Evolutionary conservation across 2,329 filamentous ascomycete species (phyloP), one percentile per base, ranked within the genome.

Genomic region (Botrytis cinerea): DNA sequence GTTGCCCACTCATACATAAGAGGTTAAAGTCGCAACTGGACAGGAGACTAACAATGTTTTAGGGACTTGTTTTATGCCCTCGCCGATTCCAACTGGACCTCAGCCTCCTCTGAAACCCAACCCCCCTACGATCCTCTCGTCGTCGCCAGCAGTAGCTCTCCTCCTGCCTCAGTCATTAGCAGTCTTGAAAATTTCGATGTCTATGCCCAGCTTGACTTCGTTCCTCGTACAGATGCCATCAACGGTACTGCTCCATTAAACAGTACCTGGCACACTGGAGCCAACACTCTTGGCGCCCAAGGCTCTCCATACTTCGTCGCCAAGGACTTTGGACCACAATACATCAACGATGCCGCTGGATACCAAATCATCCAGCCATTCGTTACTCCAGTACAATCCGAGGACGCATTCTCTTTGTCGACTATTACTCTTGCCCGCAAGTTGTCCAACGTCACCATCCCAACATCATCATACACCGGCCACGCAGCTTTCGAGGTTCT

Each of bases 351-450:
- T 32, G 59, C 38, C 1, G 77, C 78, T 28, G 81, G 81, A 61
- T 85, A 85, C 77, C 82, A 84, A 76, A 80, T 86, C 72, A 78
- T 86, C 3, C 81, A 83, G 74, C 84, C 84, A 2, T 82, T 86
- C 48, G 81, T 85, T 25, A 84, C 84, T 3, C 77, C 80, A 8
- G 74, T 77, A 25, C 82, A 85, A 76, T 82, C 83, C 73, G 82
- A 81, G 6, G 80, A 77, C 5, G 84, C 83, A 74, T 86, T 84
- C 76, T 84, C 84, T 22, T 76, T 85, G 32, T 83, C 84, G 0
- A 85, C 84, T 0, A 83, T 86, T 61, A 83, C 82, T 10, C 74
- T 86, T 48, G 82, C 80, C 20, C 78, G 69, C 62, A 35, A 69
- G 51, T 48, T 66, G 18, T 66, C 59, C 18, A 71, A 74, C 25